Percentiles rank a stretch among this genome's conserved stretches.
phyloP scores from a whole-genome alignment of 2,329 filamentous ascomycete genomes.

The Fusarium robinianum region DNA sequence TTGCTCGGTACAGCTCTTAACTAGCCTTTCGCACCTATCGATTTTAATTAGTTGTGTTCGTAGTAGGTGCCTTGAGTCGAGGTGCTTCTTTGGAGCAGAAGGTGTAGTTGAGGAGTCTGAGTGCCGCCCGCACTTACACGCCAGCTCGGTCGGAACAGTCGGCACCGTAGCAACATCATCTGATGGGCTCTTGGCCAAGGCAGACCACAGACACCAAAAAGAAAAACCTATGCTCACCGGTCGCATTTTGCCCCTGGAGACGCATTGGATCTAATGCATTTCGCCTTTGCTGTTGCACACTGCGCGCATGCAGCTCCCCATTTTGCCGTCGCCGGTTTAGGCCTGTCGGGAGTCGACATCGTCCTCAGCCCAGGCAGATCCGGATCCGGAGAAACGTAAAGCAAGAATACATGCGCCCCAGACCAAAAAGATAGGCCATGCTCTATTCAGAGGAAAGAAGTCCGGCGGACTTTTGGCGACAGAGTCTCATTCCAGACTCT shows the following conservation, averaged over 20 bases:
- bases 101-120: not conserved
- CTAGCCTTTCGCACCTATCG: constrained; percentile 52
- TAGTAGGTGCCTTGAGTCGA: too few species aligned
- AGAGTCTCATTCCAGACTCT: constrained; percentile 6
- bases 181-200: not conserved
- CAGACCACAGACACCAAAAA: not conserved
- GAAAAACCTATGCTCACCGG: constrained; percentile 39
- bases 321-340: constrained; percentile 46
- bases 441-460: constrained; percentile 18
- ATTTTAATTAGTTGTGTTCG: too few species aligned
- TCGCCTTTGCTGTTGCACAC: constrained; percentile 55
- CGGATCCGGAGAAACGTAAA: constrained; percentile 7
- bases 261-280: constrained; percentile 51
- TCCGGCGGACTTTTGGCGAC: constrained; percentile 34
- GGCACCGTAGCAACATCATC: constrained; percentile 7
- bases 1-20: constrained; percentile 53
- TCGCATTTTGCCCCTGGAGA: constrained; percentile 50
- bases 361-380: constrained; percentile 6
- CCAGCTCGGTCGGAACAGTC: constrained; percentile 10
- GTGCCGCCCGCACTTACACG: constrained; percentile 13
- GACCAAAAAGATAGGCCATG: constrained; percentile 10
- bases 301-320: constrained; percentile 56
- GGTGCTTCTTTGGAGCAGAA: too few species aligned
- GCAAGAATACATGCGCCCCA: constrained; percentile 11
- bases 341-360: constrained; percentile 29